Base-by-base conservation (phyloP, 257 asterid species). In the Przewalskia tangutica region DNA sequence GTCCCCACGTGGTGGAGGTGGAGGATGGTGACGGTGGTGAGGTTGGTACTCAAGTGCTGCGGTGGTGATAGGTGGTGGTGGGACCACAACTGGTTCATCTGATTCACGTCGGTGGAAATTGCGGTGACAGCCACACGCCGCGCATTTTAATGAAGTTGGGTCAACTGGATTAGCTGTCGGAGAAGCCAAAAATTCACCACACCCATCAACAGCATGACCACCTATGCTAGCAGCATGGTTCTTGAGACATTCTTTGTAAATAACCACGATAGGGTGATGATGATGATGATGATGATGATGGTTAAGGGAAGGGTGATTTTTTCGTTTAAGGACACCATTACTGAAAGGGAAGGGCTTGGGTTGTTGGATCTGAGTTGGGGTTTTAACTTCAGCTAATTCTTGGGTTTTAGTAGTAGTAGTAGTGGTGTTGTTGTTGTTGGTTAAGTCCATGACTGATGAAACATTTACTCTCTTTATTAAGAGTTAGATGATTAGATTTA, bases 61-160 rank as follows among this genome's bases (percentile, higher is more conserved):
- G 4, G 86, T 59, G 18, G 93, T 75, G 80, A 73, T 82, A 0
- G 94, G 89, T 4, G 84, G 91, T 0, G 85, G 85, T 60, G 83
- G 70, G 18, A 71, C 7, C 0, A 71, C 58, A 7, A 71, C 20
- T 2, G 81, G 87, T 3, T 92, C 97, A 4, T 94, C 97, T 0
- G 97, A 94, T 80, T 96, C 98, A 0, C 97, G 97, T 84, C 99
- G 98, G 89, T 95, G 99, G 93, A 95, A 95, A 70, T 92, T 95
- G 27, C 99, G 97, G 91, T 95, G 99, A 85, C 99, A 95, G 0
- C 97, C 97, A 81, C 99, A 95, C 2, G 97, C 99, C 34, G 99
- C 98, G 91, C 99, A 95, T 89, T 91, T 94, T 1, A 95, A 90
- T 10, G 97, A 91, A 16, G 99, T 89, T 46, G 99, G 98, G 85